Conservation (phyloP, 148 eudicot species). For the Spergularia marina region DNA sequence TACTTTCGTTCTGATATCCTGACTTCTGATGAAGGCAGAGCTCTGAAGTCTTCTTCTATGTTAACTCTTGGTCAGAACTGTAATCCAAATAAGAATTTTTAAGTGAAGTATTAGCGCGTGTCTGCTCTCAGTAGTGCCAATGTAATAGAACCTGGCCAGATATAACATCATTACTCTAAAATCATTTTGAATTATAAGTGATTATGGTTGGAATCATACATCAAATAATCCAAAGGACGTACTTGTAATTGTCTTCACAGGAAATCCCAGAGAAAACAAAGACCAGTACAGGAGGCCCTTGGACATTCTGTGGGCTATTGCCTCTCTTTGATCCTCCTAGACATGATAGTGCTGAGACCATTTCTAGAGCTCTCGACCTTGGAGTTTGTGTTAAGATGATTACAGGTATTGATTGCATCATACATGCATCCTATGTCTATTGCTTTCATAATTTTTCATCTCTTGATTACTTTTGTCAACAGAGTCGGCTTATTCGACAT, state of each 20-base stretch:
- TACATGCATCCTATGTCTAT: neutral
- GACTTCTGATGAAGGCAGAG: neutral
- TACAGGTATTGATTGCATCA: slow-evolving; percentile 41
- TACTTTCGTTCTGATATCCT: neutral
- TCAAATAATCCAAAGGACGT: neutral
- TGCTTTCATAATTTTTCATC: neutral
- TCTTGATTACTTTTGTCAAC: neutral
- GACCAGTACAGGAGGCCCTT: slow-evolving; percentile 61
- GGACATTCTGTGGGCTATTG: slow-evolving; percentile 67
- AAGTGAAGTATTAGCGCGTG: too few relatives aligned
- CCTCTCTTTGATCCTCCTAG: slow-evolving; percentile 84
- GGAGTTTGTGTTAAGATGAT: slow-evolving; percentile 83
- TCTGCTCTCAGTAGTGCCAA: neutral
- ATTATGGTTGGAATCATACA: neutral
- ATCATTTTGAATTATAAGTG: neutral
- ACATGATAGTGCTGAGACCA: slow-evolving; percentile 80
- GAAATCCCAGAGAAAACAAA: slow-evolving; percentile 59
- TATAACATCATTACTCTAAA: neutral
- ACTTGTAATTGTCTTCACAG: slow-evolving; percentile 29
- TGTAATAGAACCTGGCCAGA: neutral
- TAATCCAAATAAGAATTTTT: too few relatives aligned
- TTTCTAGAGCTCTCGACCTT: slow-evolving; percentile 66
- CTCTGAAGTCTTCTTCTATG: neutral
- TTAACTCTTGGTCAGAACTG: too few relatives aligned
- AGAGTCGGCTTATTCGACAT: neutral